Evolutionary conservation across 345 rosid genomes (phyloP).

Genomic region (Capsella bursapastoris): DNA sequence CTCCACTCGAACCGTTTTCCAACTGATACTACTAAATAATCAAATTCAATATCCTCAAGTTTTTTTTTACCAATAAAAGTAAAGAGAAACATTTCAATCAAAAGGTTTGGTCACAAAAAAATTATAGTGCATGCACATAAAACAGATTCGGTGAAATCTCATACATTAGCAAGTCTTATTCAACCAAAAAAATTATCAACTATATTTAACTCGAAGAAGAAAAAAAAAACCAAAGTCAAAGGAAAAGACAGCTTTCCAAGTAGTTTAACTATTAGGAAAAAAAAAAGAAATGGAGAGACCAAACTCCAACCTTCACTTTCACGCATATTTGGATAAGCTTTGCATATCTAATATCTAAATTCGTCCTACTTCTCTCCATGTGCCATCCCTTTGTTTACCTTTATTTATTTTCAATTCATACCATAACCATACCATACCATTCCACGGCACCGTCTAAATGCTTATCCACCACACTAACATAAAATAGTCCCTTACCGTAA

Average conservation of each 20-base stretch:
- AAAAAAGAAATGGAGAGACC: slow-evolving; percentile 34
- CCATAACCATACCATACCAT: not conserved
- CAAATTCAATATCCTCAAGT: slow-evolving; percentile 3
- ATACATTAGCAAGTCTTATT: slow-evolving; percentile 6
- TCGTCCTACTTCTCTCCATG: slow-evolving; percentile 34
- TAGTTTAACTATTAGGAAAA: not conserved
- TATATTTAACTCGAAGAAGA: not conserved
- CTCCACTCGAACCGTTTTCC: not conserved
- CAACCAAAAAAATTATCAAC: not conserved
- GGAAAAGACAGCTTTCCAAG: slow-evolving; percentile 30
- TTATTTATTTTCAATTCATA: not conserved
- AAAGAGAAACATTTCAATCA: not conserved
- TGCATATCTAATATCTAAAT: slow-evolving; percentile 29
- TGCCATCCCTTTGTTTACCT: not conserved
- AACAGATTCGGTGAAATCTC: slow-evolving; percentile 5
- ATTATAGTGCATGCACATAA: slow-evolving; percentile 8
- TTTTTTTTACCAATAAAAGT: not conserved
- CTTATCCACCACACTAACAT: slow-evolving; percentile 32
- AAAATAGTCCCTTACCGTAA: not conserved
- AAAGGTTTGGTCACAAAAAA: not conserved
- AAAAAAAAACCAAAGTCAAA: slow-evolving; percentile 31
- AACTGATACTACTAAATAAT: not conserved
- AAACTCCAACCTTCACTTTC: slow-evolving; percentile 31
- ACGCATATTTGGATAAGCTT: slow-evolving; percentile 40
- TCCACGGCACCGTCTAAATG: slow-evolving; percentile 38